These are phyloP conservation scores for Rhodotorula taiwanensis DNA, from an alignment of 768 basidiomycete genomes.

Conservation along the genomic window DNA sequence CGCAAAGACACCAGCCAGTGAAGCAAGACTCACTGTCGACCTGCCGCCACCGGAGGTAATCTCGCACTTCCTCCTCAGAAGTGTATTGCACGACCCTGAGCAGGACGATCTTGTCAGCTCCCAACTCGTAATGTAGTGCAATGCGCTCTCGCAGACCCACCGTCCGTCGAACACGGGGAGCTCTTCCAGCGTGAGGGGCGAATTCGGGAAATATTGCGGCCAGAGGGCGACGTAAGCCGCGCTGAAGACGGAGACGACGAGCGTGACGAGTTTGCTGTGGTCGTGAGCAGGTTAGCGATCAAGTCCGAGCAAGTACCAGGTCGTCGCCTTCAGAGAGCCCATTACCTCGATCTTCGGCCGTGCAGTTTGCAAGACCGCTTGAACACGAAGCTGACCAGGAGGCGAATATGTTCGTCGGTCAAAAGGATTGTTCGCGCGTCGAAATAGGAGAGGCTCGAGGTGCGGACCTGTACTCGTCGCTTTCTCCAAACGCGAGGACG, in stretches of 20 bases:
- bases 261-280: slow-evolving; percentile 73
- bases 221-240: slow-evolving; percentile 84
- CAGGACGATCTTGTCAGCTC: not conserved
- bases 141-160: slow-evolving; percentile 51
- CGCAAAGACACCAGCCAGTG: no score
- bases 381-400: slow-evolving; percentile 68
- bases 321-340: no score
- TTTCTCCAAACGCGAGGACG: slow-evolving; percentile 87
- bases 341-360: slow-evolving; percentile 64
- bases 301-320: no score
- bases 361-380: slow-evolving; percentile 67
- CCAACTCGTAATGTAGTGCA: no score
- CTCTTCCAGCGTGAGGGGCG: slow-evolving; percentile 53
- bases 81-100: slow-evolving; percentile 55
- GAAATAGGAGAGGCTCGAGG: not conserved
- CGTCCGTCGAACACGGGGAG: slow-evolving; percentile 91
- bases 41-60: slow-evolving; percentile 95
- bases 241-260: slow-evolving; percentile 79
- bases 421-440: not conserved
- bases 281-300: not conserved
- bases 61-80: slow-evolving; percentile 60
- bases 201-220: slow-evolving; percentile 68
- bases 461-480: slow-evolving; percentile 84
- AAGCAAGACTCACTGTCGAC: slow-evolving; percentile 83
- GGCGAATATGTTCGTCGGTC: not conserved